These are phyloP conservation scores for Clonostachys byssicola DNA, from an alignment of 2,329 filamentous ascomycete species.

Conservation along the genomic window DNA sequence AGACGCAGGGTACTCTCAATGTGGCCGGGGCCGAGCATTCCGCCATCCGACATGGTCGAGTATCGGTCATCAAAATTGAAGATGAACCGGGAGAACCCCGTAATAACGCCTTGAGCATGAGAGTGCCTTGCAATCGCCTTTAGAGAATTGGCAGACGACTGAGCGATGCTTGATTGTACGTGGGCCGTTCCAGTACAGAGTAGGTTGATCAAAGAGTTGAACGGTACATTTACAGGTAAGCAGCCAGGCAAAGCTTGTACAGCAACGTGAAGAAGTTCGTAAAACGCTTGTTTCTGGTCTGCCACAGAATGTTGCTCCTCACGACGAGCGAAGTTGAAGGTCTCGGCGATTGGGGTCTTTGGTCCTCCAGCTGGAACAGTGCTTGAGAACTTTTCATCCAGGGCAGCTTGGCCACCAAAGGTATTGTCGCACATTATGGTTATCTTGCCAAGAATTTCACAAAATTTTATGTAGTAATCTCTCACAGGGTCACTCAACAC, in stretches of 20 bases:
- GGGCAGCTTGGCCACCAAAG: constrained; percentile 89
- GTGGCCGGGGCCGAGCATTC: constrained; percentile 88
- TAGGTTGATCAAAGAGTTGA: constrained; percentile 90
- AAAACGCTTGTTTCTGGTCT: constrained; percentile 82
- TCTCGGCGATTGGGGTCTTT: constrained; percentile 92
- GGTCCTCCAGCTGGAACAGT: constrained; percentile 61
- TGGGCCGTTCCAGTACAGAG: constrained; percentile 96
- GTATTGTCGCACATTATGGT: constrained; percentile 95
- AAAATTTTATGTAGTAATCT: constrained; percentile 87
- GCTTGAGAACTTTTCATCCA: constrained; percentile 91
- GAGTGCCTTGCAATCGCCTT: constrained; percentile 94
- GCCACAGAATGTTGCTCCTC: constrained; percentile 76
- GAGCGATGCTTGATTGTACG: constrained; percentile 86
- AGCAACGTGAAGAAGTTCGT: constrained; percentile 90
- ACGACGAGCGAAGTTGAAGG: constrained; percentile 82
- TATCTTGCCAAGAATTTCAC: constrained; percentile 91
- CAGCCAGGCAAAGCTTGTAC: constrained; percentile 95
- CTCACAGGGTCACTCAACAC: constrained; percentile 71
- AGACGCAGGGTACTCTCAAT: constrained; percentile 91
- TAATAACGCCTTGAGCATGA: constrained; percentile 91
- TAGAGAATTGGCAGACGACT: constrained; percentile 85
- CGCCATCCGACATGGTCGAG: constrained; percentile 95
- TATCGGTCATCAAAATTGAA: constrained; percentile 98
- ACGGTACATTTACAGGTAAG: constrained; percentile 82
- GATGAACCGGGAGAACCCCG: constrained; percentile 94